phyloP scores from a whole-genome alignment of 2,329 filamentous ascomycete genomes.

The Orbilia quercus region DNA sequence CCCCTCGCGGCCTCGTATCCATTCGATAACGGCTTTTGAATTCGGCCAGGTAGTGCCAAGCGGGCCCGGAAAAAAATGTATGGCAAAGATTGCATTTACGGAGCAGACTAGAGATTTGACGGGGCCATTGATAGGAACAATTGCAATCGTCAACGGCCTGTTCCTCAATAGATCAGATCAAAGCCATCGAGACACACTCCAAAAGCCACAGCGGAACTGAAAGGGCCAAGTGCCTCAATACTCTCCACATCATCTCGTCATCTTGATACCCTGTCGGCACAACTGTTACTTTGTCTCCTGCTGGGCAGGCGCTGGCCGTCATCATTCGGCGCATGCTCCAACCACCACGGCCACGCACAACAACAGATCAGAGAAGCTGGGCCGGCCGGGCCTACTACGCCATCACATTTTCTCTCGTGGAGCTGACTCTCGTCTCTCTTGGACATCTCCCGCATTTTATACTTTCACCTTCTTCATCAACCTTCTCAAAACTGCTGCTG shows the following conservation, averaged over 20 bases:
- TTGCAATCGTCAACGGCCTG: too few relatives aligned
- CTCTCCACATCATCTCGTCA: slow-evolving; percentile 45
- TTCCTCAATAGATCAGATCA: background rate
- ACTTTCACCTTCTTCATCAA: slow-evolving; percentile 48
- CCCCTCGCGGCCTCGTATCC: slow-evolving; percentile 1
- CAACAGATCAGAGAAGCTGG: slow-evolving; percentile 27
- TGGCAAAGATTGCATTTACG: slow-evolving; percentile 1
- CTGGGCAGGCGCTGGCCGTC: slow-evolving; percentile 46
- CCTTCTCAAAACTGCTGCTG: slow-evolving; percentile 33
- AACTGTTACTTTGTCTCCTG: slow-evolving; percentile 34
- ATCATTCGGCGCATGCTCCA: slow-evolving; percentile 53
- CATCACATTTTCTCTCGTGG: slow-evolving; percentile 53
- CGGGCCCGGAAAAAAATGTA: slow-evolving; percentile 8
- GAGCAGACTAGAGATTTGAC: slow-evolving; percentile 3
- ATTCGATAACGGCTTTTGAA: slow-evolving; percentile 12
- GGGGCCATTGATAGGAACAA: too few relatives aligned
- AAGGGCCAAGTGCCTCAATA: slow-evolving; percentile 42
- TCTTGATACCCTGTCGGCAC: slow-evolving; percentile 25
- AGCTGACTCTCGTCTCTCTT: slow-evolving; percentile 49
- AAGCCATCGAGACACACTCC: slow-evolving; percentile 11
- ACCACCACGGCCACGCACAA: slow-evolving; percentile 56
- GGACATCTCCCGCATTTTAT: slow-evolving; percentile 53
- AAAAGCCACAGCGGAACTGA: slow-evolving; percentile 51
- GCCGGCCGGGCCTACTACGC: slow-evolving; percentile 44
- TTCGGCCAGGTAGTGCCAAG: slow-evolving; percentile 8